Evolutionary conservation across 1,284 basidiomycete genomes (phyloP).

Genomic region (Cryptococcus hybrid): DNA sequence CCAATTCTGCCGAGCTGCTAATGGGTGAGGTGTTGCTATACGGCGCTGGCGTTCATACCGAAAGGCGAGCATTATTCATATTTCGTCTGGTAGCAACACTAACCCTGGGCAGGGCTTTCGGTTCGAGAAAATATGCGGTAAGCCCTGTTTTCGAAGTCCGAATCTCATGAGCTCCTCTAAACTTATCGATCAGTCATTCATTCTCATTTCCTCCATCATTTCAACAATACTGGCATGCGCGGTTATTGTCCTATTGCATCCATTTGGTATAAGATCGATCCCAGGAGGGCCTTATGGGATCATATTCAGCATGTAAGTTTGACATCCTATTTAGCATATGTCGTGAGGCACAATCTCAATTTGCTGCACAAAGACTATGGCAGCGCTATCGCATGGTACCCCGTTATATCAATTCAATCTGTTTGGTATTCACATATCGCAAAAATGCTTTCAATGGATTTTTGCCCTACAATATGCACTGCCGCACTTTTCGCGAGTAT

Average conservation of each 20-base stretch:
- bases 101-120: constrained; percentile 60
- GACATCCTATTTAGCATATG: too few relatives aligned
- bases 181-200: constrained; percentile 63
- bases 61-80: constrained; percentile 53
- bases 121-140: constrained; percentile 84
- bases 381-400: constrained; percentile 74
- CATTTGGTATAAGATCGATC: constrained; percentile 66
- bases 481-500: neutral
- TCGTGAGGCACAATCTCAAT: neutral
- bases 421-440: constrained; percentile 69
- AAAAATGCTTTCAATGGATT: constrained; percentile 70
- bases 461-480: constrained; percentile 61
- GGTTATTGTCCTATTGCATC: constrained; percentile 62
- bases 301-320: constrained; percentile 50
- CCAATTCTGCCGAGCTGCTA: constrained; percentile 81
- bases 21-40: constrained; percentile 73
- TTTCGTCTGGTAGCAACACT: neutral
- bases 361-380: constrained; percentile 58
- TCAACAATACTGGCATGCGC: constrained; percentile 67
- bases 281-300: constrained; percentile 72
- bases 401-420: constrained; percentile 70
- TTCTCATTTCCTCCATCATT: constrained; percentile 62
- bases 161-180: neutral
- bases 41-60: constrained; percentile 68
- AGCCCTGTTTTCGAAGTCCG: constrained; percentile 39